Evolutionary conservation across 2,329 filamentous ascomycete species (phyloP).

Genomic region (Clarireedia hainanense): DNA sequence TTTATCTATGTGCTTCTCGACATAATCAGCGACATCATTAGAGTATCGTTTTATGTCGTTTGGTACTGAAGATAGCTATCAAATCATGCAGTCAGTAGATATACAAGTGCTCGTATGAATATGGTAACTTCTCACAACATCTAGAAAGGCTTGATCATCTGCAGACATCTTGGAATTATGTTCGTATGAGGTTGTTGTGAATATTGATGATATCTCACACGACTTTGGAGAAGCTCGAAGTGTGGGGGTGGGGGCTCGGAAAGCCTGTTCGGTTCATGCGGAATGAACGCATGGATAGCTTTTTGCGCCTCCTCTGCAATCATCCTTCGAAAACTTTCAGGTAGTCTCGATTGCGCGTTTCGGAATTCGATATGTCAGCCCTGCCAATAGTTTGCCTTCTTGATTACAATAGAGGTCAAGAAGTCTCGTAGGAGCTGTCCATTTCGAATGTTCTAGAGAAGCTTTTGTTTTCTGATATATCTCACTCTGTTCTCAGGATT

Average conservation of each 20-base stretch:
- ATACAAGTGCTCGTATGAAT: background rate
- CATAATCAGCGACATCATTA: slow-evolving; percentile 65
- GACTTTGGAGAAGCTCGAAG: background rate
- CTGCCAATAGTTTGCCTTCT: background rate
- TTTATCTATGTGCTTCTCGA: slow-evolving; percentile 74
- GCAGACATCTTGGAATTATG: slow-evolving; percentile 55
- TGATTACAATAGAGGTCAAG: background rate
- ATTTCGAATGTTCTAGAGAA: background rate
- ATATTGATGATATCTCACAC: background rate
- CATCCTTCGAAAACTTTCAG: no score
- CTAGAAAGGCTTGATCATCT: slow-evolving; percentile 71
- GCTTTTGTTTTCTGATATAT: background rate
- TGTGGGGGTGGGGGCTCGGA: background rate
- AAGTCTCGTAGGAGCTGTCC: background rate
- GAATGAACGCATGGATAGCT: no score
- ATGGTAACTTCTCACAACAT: slow-evolving; percentile 52
- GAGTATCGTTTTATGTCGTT: slow-evolving; percentile 65
- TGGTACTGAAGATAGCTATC: slow-evolving; percentile 48
- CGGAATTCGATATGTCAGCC: background rate
- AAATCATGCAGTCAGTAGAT: slow-evolving; percentile 1
- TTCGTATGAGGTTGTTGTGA: background rate
- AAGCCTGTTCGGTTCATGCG: no score
- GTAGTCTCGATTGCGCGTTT: background rate
- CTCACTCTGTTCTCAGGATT: background rate
- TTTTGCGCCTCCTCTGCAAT: no score